phyloP scores from a whole-genome alignment of 768 basidiomycete species.

The Filobasidium floriforme region DNA sequence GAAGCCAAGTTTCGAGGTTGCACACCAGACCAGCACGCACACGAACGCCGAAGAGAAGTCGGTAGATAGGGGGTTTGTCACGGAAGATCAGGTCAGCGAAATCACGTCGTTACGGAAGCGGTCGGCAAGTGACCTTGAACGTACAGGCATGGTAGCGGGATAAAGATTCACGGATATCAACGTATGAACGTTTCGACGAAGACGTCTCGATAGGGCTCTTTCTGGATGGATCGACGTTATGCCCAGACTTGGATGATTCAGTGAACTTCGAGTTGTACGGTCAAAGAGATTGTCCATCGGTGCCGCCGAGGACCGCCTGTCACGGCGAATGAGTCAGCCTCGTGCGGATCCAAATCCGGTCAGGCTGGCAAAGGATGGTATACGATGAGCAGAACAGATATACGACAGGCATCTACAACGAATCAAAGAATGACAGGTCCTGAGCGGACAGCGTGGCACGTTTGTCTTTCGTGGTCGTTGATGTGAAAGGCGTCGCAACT shows the following conservation, averaged over 20 bases:
- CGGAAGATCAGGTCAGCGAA: neutral
- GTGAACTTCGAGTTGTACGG: too few relatives aligned
- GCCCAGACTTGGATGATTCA: too few relatives aligned
- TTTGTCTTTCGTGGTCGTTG: conserved; percentile 8
- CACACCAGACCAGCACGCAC: neutral
- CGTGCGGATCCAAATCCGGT: too few relatives aligned
- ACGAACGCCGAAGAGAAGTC: neutral
- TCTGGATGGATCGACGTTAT: too few relatives aligned
- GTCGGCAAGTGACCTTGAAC: neutral
- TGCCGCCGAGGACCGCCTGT: too few relatives aligned
- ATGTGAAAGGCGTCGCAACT: neutral
- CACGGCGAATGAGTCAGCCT: too few relatives aligned
- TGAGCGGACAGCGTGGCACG: conserved; percentile 14
- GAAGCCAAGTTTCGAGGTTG: too few relatives aligned
- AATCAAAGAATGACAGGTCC: conserved; percentile 23
- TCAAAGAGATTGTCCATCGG: too few relatives aligned
- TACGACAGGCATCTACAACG: conserved; percentile 1
- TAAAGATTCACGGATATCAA: too few relatives aligned
- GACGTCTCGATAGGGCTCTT: too few relatives aligned
- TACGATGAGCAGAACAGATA: neutral
- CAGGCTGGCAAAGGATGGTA: neutral
- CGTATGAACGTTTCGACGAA: too few relatives aligned
- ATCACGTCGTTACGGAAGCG: neutral
- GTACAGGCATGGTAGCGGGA: neutral
- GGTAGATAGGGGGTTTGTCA: neutral